phyloP scores from a whole-genome alignment of 805 yeast genomes.

The Ogataea naganishii region DNA sequence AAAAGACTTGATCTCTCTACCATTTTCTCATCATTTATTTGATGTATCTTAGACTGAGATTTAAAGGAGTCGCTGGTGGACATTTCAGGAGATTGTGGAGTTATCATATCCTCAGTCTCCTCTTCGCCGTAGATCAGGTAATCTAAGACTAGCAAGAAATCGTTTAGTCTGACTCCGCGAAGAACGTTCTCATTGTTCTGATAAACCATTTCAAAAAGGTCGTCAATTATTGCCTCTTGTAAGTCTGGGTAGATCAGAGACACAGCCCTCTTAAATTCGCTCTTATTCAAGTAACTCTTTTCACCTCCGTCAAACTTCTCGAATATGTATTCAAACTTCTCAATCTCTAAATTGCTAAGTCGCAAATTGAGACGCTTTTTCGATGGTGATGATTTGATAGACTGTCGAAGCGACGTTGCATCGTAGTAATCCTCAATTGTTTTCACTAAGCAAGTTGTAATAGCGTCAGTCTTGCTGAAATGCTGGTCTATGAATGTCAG shows the following conservation, averaged over 20 bases:
- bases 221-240: slow-evolving; percentile 24
- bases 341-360: slow-evolving; percentile 12
- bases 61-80: background rate
- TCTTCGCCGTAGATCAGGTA: slow-evolving; percentile 9
- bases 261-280: slow-evolving; percentile 35
- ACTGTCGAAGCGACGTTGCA: no score
- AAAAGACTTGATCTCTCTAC: slow-evolving; percentile 21
- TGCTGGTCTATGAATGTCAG: slow-evolving; percentile 34
- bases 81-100: background rate
- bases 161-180: slow-evolving; percentile 18
- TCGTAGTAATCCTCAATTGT: slow-evolving; percentile 24
- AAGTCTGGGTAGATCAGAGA: slow-evolving; percentile 31
- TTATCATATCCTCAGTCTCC: slow-evolving; percentile 12
- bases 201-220: slow-evolving; percentile 26
- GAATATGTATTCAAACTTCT: slow-evolving; percentile 36
- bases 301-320: slow-evolving; percentile 28
- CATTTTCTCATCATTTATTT: slow-evolving; percentile 2
- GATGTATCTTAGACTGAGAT: slow-evolving; percentile 7
- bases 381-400: no score
- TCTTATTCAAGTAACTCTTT: slow-evolving; percentile 27
- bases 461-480: slow-evolving; percentile 15
- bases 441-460: slow-evolving; percentile 16
- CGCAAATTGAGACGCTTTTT: no score
- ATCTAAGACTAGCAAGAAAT: slow-evolving; percentile 16
- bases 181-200: slow-evolving; percentile 11